Evolutionary conservation across 352 stramenopile genomes (phyloP).

Genomic region (Ochromonadaceae sp.): DNA sequence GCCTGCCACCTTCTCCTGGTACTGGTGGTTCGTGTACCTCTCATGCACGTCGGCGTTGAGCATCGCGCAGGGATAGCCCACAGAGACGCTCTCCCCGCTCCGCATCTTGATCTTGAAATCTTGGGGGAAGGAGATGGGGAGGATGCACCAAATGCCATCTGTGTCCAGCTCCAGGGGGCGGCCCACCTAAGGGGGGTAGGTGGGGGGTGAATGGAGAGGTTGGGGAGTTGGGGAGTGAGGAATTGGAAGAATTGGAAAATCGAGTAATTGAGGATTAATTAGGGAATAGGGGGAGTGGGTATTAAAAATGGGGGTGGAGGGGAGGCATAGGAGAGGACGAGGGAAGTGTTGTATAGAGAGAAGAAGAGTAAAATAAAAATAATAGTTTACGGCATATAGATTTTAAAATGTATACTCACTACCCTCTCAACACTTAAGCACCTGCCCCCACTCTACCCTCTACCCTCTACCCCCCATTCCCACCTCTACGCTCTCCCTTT

Average conservation of each 20-base stretch:
- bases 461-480: background rate
- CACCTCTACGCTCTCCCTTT: too few species aligned
- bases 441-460: background rate
- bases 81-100: conserved; percentile 51
- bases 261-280: too few species aligned
- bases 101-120: conserved; percentile 75
- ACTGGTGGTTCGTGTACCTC: conserved; percentile 97
- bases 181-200: too few species aligned
- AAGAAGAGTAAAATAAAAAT: too few species aligned
- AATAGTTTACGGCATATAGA: too few species aligned
- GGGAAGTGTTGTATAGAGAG: too few species aligned
- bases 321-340: too few species aligned
- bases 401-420: conserved; percentile 49
- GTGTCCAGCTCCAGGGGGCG: conserved; percentile 95
- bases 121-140: conserved; percentile 92
- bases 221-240: too few species aligned
- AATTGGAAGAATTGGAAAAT: too few species aligned
- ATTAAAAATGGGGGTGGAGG: too few species aligned
- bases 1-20: conserved; percentile 45
- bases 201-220: too few species aligned
- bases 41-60: conserved; percentile 94
- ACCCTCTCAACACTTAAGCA: background rate
- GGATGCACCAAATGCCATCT: conserved; percentile 98
- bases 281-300: too few species aligned
- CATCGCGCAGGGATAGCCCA: conserved; percentile 98